A percentile compares a stretch with the other conserved stretches of the same genome.
These are phyloP conservation scores for Panaeolus papilionaceus DNA, from an alignment of 768 basidiomycete genomes.

Conservation along the genomic window DNA sequence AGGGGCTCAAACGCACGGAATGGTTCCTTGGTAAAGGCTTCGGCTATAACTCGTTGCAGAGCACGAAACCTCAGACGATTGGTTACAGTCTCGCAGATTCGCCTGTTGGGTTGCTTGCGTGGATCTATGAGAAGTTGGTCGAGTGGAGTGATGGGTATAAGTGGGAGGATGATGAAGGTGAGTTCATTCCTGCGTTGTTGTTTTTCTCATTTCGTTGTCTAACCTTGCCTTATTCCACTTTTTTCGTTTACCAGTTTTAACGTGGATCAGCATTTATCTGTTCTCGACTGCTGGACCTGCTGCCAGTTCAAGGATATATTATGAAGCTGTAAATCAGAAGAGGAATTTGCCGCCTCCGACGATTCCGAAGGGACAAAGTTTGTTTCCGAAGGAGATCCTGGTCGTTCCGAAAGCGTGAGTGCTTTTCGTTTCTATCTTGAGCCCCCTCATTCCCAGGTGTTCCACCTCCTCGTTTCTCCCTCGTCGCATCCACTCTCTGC, in stretches of 20 bases:
- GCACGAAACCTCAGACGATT: conserved; percentile 56
- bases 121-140: conserved; percentile 60
- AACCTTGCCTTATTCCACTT: no score
- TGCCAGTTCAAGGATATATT: conserved; percentile 65
- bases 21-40: conserved; percentile 37
- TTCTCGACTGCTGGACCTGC: conserved; percentile 65
- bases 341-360: conserved; percentile 21
- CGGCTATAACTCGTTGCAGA: conserved; percentile 48
- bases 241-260: conserved; percentile 40
- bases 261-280: conserved; percentile 63
- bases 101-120: conserved; percentile 58
- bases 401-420: conserved; percentile 38
- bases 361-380: conserved; percentile 56
- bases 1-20: conserved; percentile 35
- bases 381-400: conserved; percentile 56
- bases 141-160: conserved; percentile 57
- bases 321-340: conserved; percentile 43
- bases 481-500: no score
- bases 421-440: conserved; percentile 22
- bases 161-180: conserved; percentile 65
- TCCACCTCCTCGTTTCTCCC: no score
- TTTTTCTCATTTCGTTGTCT: conserved; percentile 26
- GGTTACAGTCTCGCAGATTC: conserved; percentile 66
- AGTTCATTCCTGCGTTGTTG: neutral
- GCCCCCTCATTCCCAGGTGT: no score